phyloP scores from a whole-genome alignment of 2,329 filamentous ascomycete genomes.

The Hirsutella thompsonii region DNA sequence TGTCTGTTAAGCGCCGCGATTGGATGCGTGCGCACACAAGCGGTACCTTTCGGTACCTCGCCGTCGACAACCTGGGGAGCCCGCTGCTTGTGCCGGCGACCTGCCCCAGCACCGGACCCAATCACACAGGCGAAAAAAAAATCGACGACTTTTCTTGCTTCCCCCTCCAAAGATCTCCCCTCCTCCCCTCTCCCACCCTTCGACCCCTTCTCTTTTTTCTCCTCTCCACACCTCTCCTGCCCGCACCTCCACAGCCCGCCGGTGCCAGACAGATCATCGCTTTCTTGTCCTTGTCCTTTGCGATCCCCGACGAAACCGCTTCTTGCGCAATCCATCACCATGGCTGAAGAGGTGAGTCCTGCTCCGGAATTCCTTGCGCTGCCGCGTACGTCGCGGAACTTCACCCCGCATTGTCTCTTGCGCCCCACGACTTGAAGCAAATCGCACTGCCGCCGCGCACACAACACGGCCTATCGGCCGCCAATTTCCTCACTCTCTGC shows the following conservation, averaged over 20 bases:
- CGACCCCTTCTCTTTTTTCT: conserved; percentile 4
- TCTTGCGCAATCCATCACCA: conserved; percentile 36
- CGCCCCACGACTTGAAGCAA: conserved; percentile 20
- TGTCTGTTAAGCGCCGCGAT: too few relatives aligned
- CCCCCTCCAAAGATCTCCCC: conserved; percentile 15
- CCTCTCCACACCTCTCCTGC: conserved; percentile 7
- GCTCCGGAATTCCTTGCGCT: conserved; percentile 8
- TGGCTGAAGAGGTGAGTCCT: conserved; percentile 44
- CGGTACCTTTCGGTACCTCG: too few relatives aligned
- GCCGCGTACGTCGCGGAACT: conserved; percentile 17
- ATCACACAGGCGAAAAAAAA: conserved; percentile 25
- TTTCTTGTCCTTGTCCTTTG: conserved; percentile 11
- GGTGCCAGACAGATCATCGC: conserved; percentile 6
- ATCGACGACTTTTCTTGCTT: conserved; percentile 13
- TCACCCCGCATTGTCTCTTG: conserved; percentile 33
- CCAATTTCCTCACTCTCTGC: background rate
- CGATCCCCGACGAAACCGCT: conserved; percentile 14
- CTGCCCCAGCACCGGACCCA: conserved; percentile 10
- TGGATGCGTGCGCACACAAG: too few relatives aligned
- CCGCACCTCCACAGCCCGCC: conserved; percentile 11
- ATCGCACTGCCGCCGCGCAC: background rate
- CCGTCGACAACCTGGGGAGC: background rate
- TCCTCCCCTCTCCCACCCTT: conserved; percentile 12
- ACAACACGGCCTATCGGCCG: background rate
- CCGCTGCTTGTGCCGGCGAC: background rate